Conservation (phyloP, 2,329 filamentous ascomycete species). For the Mycosphaerella sp. region DNA sequence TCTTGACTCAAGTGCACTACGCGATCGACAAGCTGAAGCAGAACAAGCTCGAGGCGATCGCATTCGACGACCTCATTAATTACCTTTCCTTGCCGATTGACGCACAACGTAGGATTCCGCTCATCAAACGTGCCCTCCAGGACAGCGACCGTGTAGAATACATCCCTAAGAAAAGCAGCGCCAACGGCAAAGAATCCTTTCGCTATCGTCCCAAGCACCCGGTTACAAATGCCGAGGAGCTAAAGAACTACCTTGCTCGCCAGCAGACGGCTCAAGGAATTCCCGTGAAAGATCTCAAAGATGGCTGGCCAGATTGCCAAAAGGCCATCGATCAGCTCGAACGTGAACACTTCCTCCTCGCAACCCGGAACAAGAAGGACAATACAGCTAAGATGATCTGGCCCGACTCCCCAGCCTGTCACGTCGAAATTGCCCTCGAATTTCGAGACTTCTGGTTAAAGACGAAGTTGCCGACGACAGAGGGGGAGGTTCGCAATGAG, state of each 20-base stretch:
- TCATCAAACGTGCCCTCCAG: conserved; percentile 62
- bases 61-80: conserved; percentile 68
- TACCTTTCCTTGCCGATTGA: conserved; percentile 64
- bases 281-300: conserved; percentile 82
- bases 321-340: conserved; percentile 73
- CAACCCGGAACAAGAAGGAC: conserved; percentile 89
- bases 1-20: conserved; percentile 82
- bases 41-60: conserved; percentile 57
- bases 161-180: conserved; percentile 37
- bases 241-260: conserved; percentile 73
- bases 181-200: conserved; percentile 59
- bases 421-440: conserved; percentile 63
- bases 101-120: conserved; percentile 36
- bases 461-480: conserved; percentile 62
- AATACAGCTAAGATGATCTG: conserved; percentile 79
- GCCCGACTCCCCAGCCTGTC: conserved; percentile 63
- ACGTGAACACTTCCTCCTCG: conserved; percentile 68
- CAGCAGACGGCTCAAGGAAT: conserved; percentile 77
- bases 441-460: conserved; percentile 80
- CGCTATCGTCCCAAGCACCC: conserved; percentile 76
- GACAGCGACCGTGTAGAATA: conserved; percentile 57
- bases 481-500: conserved; percentile 70
- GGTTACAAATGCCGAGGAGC: conserved; percentile 68
- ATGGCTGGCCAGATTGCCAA: conserved; percentile 86
- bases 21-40: conserved; percentile 75